Base-by-base conservation (phyloP, 1,284 basidiomycete genomes). In the Cystobasidium slooffiae region DNA sequence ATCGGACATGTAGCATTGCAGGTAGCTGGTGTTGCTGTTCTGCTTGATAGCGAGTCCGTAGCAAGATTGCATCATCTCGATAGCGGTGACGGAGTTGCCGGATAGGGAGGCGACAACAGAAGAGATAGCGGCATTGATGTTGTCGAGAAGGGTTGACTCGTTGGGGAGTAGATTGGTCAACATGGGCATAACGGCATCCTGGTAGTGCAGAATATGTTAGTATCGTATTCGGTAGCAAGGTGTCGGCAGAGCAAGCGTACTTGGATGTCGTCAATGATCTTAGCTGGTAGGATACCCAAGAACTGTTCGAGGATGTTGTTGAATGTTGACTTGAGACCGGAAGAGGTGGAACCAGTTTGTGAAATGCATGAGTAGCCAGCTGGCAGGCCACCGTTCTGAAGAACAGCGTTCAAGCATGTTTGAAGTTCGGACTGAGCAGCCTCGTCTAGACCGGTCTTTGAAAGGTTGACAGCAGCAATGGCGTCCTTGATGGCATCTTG, bases 271-370 rank as follows among this genome's bases (percentile, higher is more conserved):
- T 75, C 61, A 52, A 79, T 75, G 64, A 79, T 75, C 52, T 63
- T 72, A 76, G 78, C 78, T 31, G 78, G 78, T 6, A 79, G 68
- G 47, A 79, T 79, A 51, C 78, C 78, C 14, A 77, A 68, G 69
- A 79, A 78, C 53, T 78, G 78, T 68, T 79, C 78, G 18, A 79
- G 75, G 39, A 78, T 77, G 18, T 76, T 78, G 76, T 77, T 78
- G 56, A 78, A 75, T 18, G 78, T 78, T 1, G 68, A 14, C 22
- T 68, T 72, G 10, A 79, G 74, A 5, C 76, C 76, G 1, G 75
- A 75, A 8, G 73, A 67, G 55, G 75, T 72, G 9, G 66, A 72
- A 44, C 78, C 77, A 3, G 52, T 58, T 44, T 64, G 56, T 0
- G 77, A 78, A 47, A 79, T 46, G 72, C 78, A 79, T 18, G 76